Base-by-base conservation (phyloP, 192 early-diverging fungal genomes). In the Coemansia sp. region DNA sequence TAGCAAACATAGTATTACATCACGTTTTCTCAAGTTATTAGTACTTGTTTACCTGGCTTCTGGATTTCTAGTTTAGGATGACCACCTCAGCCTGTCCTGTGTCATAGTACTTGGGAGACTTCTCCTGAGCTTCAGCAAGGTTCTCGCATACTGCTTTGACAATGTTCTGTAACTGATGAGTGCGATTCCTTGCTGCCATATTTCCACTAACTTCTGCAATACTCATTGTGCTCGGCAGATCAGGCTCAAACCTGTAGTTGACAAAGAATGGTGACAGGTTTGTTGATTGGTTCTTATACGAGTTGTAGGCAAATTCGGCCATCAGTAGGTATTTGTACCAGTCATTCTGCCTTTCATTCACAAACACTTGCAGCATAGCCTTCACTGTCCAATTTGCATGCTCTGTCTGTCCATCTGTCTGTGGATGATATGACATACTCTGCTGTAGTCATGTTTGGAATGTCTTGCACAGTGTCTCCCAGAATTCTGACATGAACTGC, bases 401-500 rank as follows among this genome's bases (percentile, higher is more conserved):
- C 49, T 65, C 56, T 3, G 50, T 57, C 40, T 65, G 55, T 1
- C 63, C 55, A 26, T 57, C 63, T 48, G 63, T 58, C 42, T 58
- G 50, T 19, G 55, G 45, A 39, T 57, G 63, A 8, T 26, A 8
- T 2, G 55, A 31, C 4, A 53, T 57, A 30, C 54, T 50, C 38
- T 38, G 55, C 3, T 16, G 1, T 5, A 65, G 42, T 18, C 36
- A 13, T 35, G 50, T 51, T 4, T 33, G n/a, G 0, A 55, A 18
- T 18, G 31, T 10, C 23, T 58, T 46, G 14, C 2, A 19, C 11
- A 65, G 26, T 14, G 8, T 33, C 28, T 37, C 40, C 64, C 50
- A 68, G 15, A 68, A 50, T 2, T 14, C 8, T 7, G 65, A 61
- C 7, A 44, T 68, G 16, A 68, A 68, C 52, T 23, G 30, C 1